Base-by-base conservation (phyloP, 2,329 filamentous ascomycete genomes). In the Ophiosphaerella narmari region DNA sequence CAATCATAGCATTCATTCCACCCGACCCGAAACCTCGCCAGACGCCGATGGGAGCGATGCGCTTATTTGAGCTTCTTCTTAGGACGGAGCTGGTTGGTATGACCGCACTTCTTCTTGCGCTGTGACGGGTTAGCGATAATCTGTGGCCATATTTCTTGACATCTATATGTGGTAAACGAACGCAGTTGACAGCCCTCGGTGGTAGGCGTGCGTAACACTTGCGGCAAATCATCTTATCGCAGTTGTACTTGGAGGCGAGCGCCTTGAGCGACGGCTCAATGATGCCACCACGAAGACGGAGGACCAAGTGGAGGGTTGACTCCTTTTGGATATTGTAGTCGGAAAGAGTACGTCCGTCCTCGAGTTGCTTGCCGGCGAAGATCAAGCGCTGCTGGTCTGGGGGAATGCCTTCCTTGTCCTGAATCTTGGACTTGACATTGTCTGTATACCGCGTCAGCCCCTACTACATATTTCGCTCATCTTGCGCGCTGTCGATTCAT, bases 241-340 rank as follows among this genome's bases (percentile, higher is more conserved):
- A 97, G 89, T 99, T 97, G 87, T 95, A 97, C 86, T 97, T 97
- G 84, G 88, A 92, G 76, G 93, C 93, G 64, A 97, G 88, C 69
- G 91, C 93, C 88, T 97, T 97, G 74, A 97, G 88, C 74, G 92
- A 97, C 73, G 94, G 94, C 86, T 97, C 93, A 43, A 71, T 97
- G 84, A 97, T 93, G 85, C 93, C 93, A 85, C 93, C 93, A 85
- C 93, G 92, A 73, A 97, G 92, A 84, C 93, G 92, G 80, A 97
- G 92, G 77, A 97, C 93, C 75, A 97, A 82, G 83, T 97, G 93
- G 72, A 97, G 92, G 66, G 93, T 97, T 50, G 93, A 97, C 85
- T 97, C 93, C 89, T 97, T 97, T 85, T 97, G 92, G 81, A 97
- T 97, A 85, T 97, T 97, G 88, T 97, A 97, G 83, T 97, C 92